Base-by-base conservation (phyloP, 2,329 filamentous ascomycete genomes). In the Dactylellina sp. region DNA sequence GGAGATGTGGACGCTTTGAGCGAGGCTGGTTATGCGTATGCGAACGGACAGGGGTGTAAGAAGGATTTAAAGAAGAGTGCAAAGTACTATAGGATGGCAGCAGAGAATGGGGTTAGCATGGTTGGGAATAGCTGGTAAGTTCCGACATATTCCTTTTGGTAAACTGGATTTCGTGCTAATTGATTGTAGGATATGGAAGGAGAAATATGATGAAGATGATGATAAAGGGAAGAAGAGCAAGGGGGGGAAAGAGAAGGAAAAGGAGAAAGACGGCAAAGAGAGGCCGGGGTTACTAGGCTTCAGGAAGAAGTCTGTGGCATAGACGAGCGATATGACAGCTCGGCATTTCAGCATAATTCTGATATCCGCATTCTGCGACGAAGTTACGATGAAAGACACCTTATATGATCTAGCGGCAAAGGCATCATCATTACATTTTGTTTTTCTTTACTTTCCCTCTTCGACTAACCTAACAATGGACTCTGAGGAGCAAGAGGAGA, bases 51-150 rank as follows among this genome's bases (percentile, higher is more conserved):
- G 60, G 95, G 95, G 2, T 96, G 91, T 81, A 97, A 95, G 84
- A 99, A 98, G 82, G 91, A 98, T 80, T 84, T 97, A 80, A 97
- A 93, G 84, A 97, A 93, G 83, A 94, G 92, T 55, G 94, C 95
- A 71, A 91, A 88, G 75, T 92, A 95, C 79, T 98, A 98, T 81
- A 89, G 95, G 20, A 86, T 89, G 84, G 95, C 95, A 4, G 95
- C 97, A 81, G 89, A 90, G 22, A 95, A 95, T 82, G 95, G 95
- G 5, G 93, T 97, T 85, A 96, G 89, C 81, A 98, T 98, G 93
- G 90, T 97, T 65, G 95, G 95, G 63, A 98, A 98, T 81, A 97
- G 93, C 84, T 99, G 95, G 94, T 97, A 85, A 80, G 91, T 86
- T 66, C 24, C 16, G 16, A 6, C 16, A 20, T 32, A n/a, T 56